These are phyloP conservation scores for Tetrapisispora taiwanensis DNA, from an alignment of 805 yeast species.

Conservation along the genomic window DNA sequence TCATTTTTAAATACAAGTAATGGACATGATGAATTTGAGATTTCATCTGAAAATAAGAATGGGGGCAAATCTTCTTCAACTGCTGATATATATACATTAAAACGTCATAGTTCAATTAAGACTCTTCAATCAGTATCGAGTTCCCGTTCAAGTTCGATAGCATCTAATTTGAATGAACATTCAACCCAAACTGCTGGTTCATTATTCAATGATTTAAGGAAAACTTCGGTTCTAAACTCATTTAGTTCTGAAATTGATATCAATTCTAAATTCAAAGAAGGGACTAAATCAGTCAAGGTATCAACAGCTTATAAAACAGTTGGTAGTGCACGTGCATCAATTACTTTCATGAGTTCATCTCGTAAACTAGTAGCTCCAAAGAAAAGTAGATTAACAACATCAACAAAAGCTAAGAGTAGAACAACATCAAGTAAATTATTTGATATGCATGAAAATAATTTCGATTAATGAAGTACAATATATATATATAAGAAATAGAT, in stretches of 20 bases:
- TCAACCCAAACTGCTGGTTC: constrained; percentile 3
- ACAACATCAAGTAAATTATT: constrained; percentile 8
- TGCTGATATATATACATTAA: constrained; percentile 39
- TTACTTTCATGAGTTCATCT: constrained; percentile 41
- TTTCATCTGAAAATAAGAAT: constrained; percentile 21
- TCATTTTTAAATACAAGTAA: constrained; percentile 38
- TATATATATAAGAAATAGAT: neutral
- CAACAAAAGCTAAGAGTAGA: neutral
- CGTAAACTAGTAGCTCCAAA: constrained; percentile 25
- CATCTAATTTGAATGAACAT: constrained; percentile 3
- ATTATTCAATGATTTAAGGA: constrained; percentile 22
- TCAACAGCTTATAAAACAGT: constrained; percentile 46
- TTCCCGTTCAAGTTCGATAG: constrained; percentile 12
- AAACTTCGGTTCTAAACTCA: constrained; percentile 37
- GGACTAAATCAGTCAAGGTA: constrained; percentile 39
- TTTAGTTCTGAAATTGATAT: constrained; percentile 33
- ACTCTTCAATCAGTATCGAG: constrained; percentile 24
- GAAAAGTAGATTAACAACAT: constrained; percentile 1
- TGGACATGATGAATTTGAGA: constrained; percentile 27
- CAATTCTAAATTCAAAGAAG: constrained; percentile 34
- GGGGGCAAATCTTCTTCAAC: constrained; percentile 24
- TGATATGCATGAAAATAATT: constrained; percentile 1
- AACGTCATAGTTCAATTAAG: constrained; percentile 32
- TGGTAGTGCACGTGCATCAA: constrained; percentile 46
- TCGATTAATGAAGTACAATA: neutral